Evolutionary conservation across 495 filamentous ascomycete genomes (phyloP).

Genomic region (Aspergillus heteromorphus): DNA sequence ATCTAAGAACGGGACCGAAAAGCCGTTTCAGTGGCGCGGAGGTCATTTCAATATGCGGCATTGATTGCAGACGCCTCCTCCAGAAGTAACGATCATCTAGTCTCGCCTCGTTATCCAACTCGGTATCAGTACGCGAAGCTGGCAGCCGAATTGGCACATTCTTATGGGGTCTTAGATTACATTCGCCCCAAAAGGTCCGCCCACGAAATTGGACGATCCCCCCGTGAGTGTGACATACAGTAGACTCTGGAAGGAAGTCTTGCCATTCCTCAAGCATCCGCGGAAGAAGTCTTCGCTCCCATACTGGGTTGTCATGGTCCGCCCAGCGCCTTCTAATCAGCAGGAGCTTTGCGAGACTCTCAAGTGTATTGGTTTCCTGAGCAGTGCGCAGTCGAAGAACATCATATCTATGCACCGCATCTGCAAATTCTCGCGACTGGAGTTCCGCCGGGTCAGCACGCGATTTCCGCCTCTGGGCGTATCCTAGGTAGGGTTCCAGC

Average conservation of each 20-base stretch:
- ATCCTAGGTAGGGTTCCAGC: constrained; percentile 21
- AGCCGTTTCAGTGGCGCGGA: constrained; percentile 20
- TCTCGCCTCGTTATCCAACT: constrained; percentile 4
- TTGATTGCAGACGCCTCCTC: neutral
- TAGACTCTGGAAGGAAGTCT: constrained; percentile 37
- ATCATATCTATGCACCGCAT: constrained; percentile 36
- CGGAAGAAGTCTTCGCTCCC: constrained; percentile 34
- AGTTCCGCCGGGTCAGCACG: constrained; percentile 14
- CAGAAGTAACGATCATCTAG: constrained; percentile 24
- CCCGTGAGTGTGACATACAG: constrained; percentile 24
- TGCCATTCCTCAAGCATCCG: constrained; percentile 44
- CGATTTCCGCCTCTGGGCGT: neutral
- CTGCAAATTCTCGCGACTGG: constrained; percentile 22
- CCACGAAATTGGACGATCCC: constrained; percentile 25
- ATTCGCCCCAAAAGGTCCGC: constrained; percentile 3
- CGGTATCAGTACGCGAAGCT: constrained; percentile 4
- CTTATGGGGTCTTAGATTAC: constrained; percentile 3
- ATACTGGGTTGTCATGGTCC: constrained; percentile 14
- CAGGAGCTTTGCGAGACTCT: constrained; percentile 17
- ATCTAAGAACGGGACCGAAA: neutral
- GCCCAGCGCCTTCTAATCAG: constrained; percentile 18
- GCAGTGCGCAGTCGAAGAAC: constrained; percentile 27
- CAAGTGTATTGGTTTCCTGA: constrained; percentile 25
- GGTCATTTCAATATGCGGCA: constrained; percentile 13
- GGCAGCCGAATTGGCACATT: constrained; percentile 17